A percentile compares a stretch with the other conserved stretches of the same genome.
These are phyloP conservation scores for Monilinia aucupariae DNA, from an alignment of 2,329 filamentous ascomycete species.

Conservation along the genomic window DNA sequence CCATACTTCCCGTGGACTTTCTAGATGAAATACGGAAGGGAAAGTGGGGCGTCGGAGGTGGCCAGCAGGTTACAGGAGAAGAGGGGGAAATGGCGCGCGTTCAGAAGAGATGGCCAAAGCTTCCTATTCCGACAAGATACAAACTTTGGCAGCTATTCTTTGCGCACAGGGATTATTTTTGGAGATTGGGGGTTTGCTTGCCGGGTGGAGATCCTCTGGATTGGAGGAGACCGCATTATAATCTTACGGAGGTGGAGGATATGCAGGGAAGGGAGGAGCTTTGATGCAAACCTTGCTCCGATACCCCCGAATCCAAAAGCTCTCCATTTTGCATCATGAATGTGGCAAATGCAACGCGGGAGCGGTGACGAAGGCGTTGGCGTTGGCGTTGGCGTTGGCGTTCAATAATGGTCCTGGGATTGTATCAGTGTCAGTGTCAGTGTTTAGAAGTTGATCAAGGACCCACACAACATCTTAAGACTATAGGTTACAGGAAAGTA, in stretches of 20 bases:
- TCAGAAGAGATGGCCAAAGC: constrained; percentile 8
- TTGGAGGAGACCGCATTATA: constrained; percentile 53
- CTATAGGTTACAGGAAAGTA: no score
- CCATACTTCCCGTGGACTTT: neutral
- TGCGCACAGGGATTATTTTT: constrained; percentile 94
- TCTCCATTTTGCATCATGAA: no score
- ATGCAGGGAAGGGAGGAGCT: neutral
- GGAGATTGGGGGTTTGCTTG: constrained; percentile 83
- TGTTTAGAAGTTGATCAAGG: no score
- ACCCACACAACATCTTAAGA: no score
- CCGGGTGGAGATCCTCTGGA: constrained; percentile 69
- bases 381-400: no score
- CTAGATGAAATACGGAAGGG: neutral
- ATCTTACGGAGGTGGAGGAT: constrained; percentile 32
- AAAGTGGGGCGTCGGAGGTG: neutral
- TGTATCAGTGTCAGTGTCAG: no score
- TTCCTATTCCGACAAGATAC: constrained; percentile 43
- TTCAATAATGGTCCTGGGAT: no score
- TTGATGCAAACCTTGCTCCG: no score
- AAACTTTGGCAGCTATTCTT: constrained; percentile 92
- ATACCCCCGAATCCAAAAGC: no score
- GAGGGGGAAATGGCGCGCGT: constrained; percentile 26
- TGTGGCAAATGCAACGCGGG: no score
- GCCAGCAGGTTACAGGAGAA: neutral
- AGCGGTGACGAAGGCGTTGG: no score